These are phyloP conservation scores for Curvularia spicifera DNA, from an alignment of 2,329 filamentous ascomycete species.

Conservation along the genomic window DNA sequence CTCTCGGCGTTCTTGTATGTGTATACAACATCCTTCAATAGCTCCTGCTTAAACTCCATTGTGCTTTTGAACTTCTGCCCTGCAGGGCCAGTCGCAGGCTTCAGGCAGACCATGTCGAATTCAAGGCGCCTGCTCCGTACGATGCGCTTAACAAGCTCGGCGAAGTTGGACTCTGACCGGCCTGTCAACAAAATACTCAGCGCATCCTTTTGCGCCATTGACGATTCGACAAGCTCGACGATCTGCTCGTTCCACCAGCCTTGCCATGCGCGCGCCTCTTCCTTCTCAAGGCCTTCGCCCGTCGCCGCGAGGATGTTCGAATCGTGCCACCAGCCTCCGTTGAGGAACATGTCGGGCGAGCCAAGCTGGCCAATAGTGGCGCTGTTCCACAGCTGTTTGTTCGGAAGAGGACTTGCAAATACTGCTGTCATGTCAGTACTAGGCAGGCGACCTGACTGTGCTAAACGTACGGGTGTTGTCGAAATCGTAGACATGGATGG, in stretches of 20 bases:
- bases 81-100: slow-evolving; percentile 80
- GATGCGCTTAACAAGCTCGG: slow-evolving; percentile 82
- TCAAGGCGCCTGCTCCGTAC: slow-evolving; percentile 76
- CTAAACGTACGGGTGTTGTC: slow-evolving; percentile 81
- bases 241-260: slow-evolving; percentile 98
- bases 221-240: slow-evolving; percentile 77
- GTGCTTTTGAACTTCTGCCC: slow-evolving; percentile 81
- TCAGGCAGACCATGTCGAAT: slow-evolving; percentile 88
- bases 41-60: slow-evolving; percentile 89
- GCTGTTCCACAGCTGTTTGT: slow-evolving; percentile 83
- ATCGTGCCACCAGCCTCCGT: slow-evolving; percentile 98
- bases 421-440: slow-evolving; percentile 58
- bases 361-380: slow-evolving; percentile 78
- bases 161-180: slow-evolving; percentile 77
- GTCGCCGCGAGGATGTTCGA: slow-evolving; percentile 83
- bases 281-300: slow-evolving; percentile 79
- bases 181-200: slow-evolving; percentile 88
- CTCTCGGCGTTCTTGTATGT: slow-evolving; percentile 86
- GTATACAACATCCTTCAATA: slow-evolving; percentile 79
- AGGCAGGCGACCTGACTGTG: slow-evolving; percentile 8
- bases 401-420: slow-evolving; percentile 89
- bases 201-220: slow-evolving; percentile 82
- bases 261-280: slow-evolving; percentile 83
- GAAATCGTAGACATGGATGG: slow-evolving; percentile 95
- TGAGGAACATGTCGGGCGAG: slow-evolving; percentile 75